Percentiles rank a stretch among this genome's conserved stretches.
Conservation (phyloP, 2,329 filamentous ascomycete genomes). For the Pyricularia grisea region DNA sequence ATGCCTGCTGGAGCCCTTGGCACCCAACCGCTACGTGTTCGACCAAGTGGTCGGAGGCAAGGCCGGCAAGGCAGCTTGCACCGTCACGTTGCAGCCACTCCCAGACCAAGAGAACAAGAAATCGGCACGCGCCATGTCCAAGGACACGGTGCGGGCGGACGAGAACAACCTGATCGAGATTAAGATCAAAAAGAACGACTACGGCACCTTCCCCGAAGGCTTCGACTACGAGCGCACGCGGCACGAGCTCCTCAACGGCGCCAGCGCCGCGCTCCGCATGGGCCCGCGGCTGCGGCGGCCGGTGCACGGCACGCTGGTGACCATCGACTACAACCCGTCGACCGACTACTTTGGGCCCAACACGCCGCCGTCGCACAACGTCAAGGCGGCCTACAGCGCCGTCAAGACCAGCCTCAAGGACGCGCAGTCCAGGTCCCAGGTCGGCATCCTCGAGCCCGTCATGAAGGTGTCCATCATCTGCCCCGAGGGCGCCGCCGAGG, state of each 20-base stretch:
- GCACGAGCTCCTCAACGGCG: constrained; percentile 65
- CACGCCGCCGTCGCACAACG: constrained; percentile 56
- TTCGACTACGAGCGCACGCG: constrained; percentile 41
- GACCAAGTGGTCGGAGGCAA: constrained; percentile 77
- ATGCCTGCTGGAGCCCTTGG: constrained; percentile 52
- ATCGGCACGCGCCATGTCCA: background rate
- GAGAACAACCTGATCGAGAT: constrained; percentile 64
- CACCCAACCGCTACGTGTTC: constrained; percentile 52
- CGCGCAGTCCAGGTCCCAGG: constrained; percentile 36
- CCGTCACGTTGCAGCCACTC: constrained; percentile 56
- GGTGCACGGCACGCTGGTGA: constrained; percentile 66
- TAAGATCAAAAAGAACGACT: constrained; percentile 38
- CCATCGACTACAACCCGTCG: constrained; percentile 55
- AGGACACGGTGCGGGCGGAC: constrained; percentile 22
- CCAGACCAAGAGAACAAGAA: constrained; percentile 6
- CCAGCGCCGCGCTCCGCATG: constrained; percentile 71
- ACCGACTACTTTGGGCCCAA: constrained; percentile 57
- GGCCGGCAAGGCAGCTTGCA: constrained; percentile 67
- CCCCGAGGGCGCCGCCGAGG: constrained; percentile 71
- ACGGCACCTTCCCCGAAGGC: constrained; percentile 30
- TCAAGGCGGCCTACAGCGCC: constrained; percentile 51
- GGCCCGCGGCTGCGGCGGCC: constrained; percentile 76
- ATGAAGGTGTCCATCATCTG: constrained; percentile 85
- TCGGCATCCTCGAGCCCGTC: constrained; percentile 80
- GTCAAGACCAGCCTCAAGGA: constrained; percentile 61